Evolutionary conservation across 176 grass and related monocot species (phyloP), one percentile per base, ranked within the genome.

Genomic region (Pontederia crassipes): DNA sequence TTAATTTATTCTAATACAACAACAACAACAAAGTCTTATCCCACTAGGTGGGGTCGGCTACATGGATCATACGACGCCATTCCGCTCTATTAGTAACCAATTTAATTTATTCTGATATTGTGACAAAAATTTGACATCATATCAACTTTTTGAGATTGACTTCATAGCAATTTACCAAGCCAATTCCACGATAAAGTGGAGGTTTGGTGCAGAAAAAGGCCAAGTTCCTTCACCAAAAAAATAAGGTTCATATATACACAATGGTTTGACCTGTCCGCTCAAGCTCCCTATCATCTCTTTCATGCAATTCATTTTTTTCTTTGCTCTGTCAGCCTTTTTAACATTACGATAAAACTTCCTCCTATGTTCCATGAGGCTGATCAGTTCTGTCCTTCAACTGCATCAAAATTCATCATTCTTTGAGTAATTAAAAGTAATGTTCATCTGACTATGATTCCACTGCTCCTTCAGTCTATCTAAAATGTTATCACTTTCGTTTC

Each of bases 201-300:
- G 55, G 67, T 81, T 58, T 77, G 79, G 68, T 93, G 94, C 18
- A 99, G 82, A 85, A 99, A 99, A 99, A 48, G 84, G 81, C 88
- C 94, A 99, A 60, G 79, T 79, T 53, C 88, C 94, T 64, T 93
- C 81, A 61, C 94, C 94, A 83, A 86, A 24, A 24, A 24, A 89
- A 85, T 93, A 93, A 60, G 94, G 88, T 69, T 99, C 94, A 20
- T 99, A 99, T 85, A 99, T 93, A 79, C 88, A 99, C 57, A 99
- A 64, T 51, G 69, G 94, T 55, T 24, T 99, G 94, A 63, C 94
- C 94, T 79, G 88, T 93, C 73, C 85, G 76, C 69, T 99, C 94
- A 59, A 99, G 84, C 74, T 99, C 94, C 65, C 75, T 83, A 48
- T 99, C 85, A 66, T 99, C 94, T 76, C 88, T 80, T 80, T 93